These are phyloP conservation scores for Podospora pseudopauciseta DNA, from an alignment of 495 filamentous ascomycete genomes.

Conservation along the genomic window DNA sequence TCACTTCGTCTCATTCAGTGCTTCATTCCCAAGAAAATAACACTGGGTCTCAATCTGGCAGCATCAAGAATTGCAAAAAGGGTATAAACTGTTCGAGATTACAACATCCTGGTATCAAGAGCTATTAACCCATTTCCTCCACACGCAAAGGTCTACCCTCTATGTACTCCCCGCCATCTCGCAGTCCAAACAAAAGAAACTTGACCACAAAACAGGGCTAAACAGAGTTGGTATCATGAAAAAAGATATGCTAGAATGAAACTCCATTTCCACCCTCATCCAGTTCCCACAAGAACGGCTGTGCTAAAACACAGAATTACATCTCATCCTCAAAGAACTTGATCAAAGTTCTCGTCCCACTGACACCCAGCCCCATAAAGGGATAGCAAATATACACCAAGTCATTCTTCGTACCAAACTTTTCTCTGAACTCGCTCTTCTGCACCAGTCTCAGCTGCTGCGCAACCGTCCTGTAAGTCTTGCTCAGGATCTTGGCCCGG, in stretches of 20 bases:
- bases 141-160: background rate
- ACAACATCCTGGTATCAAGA: background rate
- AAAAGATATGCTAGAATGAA: background rate
- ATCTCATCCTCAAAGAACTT: constrained; percentile 78
- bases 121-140: background rate
- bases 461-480: constrained; percentile 71
- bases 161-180: background rate
- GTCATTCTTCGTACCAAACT: constrained; percentile 74
- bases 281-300: background rate
- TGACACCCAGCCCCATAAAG: constrained; percentile 70
- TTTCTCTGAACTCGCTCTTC: constrained; percentile 84
- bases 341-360: constrained; percentile 69
- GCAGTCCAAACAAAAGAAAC: background rate
- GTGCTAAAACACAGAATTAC: constrained; percentile 10
- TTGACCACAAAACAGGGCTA: background rate
- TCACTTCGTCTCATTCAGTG: no score
- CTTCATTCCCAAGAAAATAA: no score
- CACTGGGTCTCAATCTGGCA: no score
- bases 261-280: background rate
- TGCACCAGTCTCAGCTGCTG: constrained; percentile 72
- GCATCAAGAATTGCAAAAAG: background rate
- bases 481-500: constrained; percentile 67
- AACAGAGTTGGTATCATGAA: constrained; percentile 4
- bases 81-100: background rate
- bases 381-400: constrained; percentile 80